Base-by-base conservation (phyloP, 106 monocot species). In the Ottelia alismoides region DNA sequence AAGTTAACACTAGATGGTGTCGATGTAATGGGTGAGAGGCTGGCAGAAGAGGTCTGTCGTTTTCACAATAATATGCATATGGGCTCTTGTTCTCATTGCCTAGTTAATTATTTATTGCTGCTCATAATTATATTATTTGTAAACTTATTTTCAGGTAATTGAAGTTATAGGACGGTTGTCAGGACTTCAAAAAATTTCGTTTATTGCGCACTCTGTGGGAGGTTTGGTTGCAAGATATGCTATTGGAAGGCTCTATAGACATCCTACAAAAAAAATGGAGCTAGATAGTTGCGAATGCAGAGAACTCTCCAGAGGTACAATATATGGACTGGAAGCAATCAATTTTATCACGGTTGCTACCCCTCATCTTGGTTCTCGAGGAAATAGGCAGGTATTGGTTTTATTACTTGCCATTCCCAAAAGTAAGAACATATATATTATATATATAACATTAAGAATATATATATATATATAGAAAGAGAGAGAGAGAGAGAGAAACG, bases 151-250 rank as follows among this genome's bases (percentile, higher is more conserved):
- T n/a, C n/a, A 92, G 91, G 76, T 92, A 26, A 49, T 56, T 62
- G 78, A 76, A 61, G 56, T 85, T 25, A 64, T 85, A 24, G 70
- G 52, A 21, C 70, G 58, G 72, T 81, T 62, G 25, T 76, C 70
- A 26, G 53, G 66, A 44, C 21, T 92, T 27, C 59, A 60, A 50
- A 85, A 76, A 52, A 92, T 92, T 56, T 92, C 91, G 35, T 92
- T 92, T 67, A 53, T 92, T 70, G 69, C 85, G 43, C 91, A 92
- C 55, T 92, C 91, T 46, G 68, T 92, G n/a, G 91, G 91, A 52
- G 91, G 91, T 68, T 66, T 92, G 62, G 91, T 92, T 66, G 81
- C 91, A 58, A 76, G 91, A 78, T 92, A 92, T 63, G 73, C 91
- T 23, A 85, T 92, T 63, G 91, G 91, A 25, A 61, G 47, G 30